Base-by-base conservation (phyloP, 139 green algal species). In the Coelastrella sp. region DNA sequence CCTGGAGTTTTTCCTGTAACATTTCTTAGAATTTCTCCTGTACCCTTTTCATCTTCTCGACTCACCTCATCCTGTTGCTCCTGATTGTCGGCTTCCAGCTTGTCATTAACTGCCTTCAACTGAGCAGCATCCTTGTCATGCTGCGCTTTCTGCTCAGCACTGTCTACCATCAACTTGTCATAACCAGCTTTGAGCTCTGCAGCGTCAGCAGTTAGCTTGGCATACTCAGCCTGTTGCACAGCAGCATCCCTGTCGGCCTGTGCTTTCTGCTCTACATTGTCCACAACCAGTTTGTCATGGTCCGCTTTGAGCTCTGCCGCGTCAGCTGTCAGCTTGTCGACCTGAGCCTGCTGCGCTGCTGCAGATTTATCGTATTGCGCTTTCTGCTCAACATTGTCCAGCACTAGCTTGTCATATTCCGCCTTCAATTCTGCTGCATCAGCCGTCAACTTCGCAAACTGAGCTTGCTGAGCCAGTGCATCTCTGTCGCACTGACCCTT, bases 351-450 rank as follows among this genome's bases (percentile, higher is more conserved):
- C 4, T 57, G 40, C 1, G n/a, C 30, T 30, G 45, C 73, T 35
- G 73, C 43, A 43, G 21, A 43, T 27, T 27, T 57, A 66, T 87
- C 45, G n/a, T 87, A 50, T 59, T 80, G 34, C 9, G 35, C 60
- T 64, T 90, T 83, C 66, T 87, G 81, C 79, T 76, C 79, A 30
- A 48, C 15, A 34, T 19, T 69, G 25, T 78, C 66, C 9, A 71
- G 45, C 21, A 86, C 32, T 43, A 86, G 80, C 48, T 79, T 78
- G 66, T 86, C 66, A 43, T 71, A 86, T 32, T 45, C 80, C 5
- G 80, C 80, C 80, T 79, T 86, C 50, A 45, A 79, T 66, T 86
- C 80, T 11, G 80, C 80, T 59, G 80, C 80, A 41, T 86, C 80
- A 30, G 80, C 79, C 11, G 64, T 35, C 19, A 21, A 21, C 79